Evolutionary conservation across 306 rosid species (phyloP).

Genomic region (Trifolium dubium): DNA sequence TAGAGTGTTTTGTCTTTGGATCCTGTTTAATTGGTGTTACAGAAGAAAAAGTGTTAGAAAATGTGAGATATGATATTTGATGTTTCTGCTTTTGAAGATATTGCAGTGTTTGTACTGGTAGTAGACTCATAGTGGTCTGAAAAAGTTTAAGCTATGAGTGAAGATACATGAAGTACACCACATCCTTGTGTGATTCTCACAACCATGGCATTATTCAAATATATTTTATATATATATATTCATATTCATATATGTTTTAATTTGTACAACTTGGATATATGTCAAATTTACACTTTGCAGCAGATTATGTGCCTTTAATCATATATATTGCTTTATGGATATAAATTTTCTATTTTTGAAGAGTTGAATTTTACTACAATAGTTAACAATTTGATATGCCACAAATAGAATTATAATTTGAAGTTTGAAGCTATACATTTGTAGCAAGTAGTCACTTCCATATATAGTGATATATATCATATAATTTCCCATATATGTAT

Average conservation of each 20-base stretch:
- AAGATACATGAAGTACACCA: constrained; percentile 39
- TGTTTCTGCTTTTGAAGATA: constrained; percentile 47
- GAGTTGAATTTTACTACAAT: constrained; percentile 18
- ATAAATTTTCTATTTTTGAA: constrained; percentile 16
- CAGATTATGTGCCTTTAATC: constrained; percentile 31
- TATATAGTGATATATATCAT: neutral
- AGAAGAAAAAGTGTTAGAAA: constrained; percentile 52
- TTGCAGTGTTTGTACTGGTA: constrained; percentile 43
- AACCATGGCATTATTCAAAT: constrained; percentile 11
- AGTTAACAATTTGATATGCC: constrained; percentile 3
- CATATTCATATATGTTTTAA: neutral
- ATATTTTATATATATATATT: neutral
- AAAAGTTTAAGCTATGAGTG: constrained; percentile 44
- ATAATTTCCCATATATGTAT: constrained; percentile 2
- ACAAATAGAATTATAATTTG: neutral
- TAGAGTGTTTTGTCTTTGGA: constrained; percentile 52
- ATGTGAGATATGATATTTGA: constrained; percentile 51
- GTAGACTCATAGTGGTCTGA: constrained; percentile 56
- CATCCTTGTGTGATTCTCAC: neutral
- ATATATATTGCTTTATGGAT: neutral
- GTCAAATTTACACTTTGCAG: constrained; percentile 36
- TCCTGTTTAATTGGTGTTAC: constrained; percentile 50
- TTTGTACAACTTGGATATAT: constrained; percentile 15
- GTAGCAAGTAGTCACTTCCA: constrained; percentile 40
- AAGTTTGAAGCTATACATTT: constrained; percentile 17